Base-by-base conservation (phyloP, 495 filamentous ascomycete genomes). In the Penicillium turbatum region DNA sequence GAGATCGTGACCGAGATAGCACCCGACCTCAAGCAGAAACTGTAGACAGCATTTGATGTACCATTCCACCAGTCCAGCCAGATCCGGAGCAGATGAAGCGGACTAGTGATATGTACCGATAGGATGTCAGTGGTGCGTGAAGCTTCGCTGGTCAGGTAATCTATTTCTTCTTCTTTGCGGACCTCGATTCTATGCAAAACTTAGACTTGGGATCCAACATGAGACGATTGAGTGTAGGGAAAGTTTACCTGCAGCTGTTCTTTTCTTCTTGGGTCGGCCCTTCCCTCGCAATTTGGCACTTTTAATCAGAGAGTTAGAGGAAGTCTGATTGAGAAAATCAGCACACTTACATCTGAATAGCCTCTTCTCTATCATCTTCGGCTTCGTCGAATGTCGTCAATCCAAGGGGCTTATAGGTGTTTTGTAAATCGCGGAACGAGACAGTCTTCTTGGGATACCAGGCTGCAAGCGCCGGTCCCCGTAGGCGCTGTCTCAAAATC, bases 261-360 rank as follows among this genome's bases (percentile, higher is more conserved):
- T 82, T 75, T 92, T 93, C 82, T 96, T 97, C 79, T 91, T 95
- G 16, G 92, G 91, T 27, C 88, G 79, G 12, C 87, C 88, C 73
- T 97, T 97, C 43, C 92, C 93, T 68, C 88, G 84, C 13, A 76
- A 62, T 74, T 87, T 93, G 62, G 85, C 71, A 57, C 84, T 89
- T 60, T 32, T 11, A 17, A 32, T 57, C 2, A 11, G 17, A 27
- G 19, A 32, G 35, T 41, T 31, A 56, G 40, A 32, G 27, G 2
- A 7, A 24, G 5, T 30, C 7, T 15, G 13, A 24, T 19, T 19
- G n/a, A 11, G 9, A 16, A 3, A 16, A 34, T 15, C 15, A 16
- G 15, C n/a, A 61, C 12, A 61, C 74, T 55, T 72, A 83, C 77
- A 85, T 81, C 71, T 81, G 79, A 50, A 97, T 74, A 54, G 85